phyloP scores from a whole-genome alignment of 2,329 filamentous ascomycete genomes.

The Leptographium radiaticola region DNA sequence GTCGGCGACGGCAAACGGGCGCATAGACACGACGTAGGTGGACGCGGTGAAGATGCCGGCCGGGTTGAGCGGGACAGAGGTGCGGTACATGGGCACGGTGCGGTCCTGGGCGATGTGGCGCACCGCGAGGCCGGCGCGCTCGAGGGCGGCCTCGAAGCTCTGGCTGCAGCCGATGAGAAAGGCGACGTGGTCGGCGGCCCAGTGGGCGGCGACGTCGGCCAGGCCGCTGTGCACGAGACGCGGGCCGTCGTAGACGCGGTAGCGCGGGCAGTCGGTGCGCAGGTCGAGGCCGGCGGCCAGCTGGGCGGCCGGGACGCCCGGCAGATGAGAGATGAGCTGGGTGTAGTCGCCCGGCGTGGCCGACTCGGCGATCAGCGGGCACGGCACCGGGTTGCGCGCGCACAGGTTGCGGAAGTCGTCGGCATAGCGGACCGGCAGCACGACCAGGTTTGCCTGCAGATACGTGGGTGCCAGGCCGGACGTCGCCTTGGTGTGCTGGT shows the following conservation, averaged over 20 bases:
- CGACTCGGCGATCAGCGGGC: conserved; percentile 44
- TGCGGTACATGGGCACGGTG: conserved; percentile 50
- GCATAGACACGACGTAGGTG: conserved; percentile 51
- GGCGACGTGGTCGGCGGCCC: conserved; percentile 42
- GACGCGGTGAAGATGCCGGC: conserved; percentile 42
- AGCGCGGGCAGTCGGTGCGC: conserved; percentile 42
- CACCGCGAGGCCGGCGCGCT: too few species aligned
- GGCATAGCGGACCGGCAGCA: conserved; percentile 43
- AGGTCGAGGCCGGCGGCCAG: conserved; percentile 33
- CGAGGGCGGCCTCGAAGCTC: conserved; percentile 50
- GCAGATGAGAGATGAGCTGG: conserved; percentile 5
- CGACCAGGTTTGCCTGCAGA: conserved; percentile 48
- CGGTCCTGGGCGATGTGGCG: conserved; percentile 32
- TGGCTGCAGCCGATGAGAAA: conserved; percentile 53
- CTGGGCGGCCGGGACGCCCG: conserved; percentile 6
- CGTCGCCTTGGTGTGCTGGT: conserved; percentile 21
- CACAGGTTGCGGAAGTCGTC: conserved; percentile 46
- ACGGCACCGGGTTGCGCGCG: conserved; percentile 47
- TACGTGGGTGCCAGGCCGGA: conserved; percentile 40
- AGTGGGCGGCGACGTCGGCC: conserved; percentile 33
- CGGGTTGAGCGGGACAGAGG: conserved; percentile 38
- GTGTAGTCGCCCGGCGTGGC: conserved; percentile 25
- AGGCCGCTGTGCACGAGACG: conserved; percentile 29
- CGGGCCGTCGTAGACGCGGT: conserved; percentile 42
- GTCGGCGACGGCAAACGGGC: conserved; percentile 37